A percentile compares a stretch with the other conserved stretches of the same genome.
These are phyloP conservation scores for Tillandsia fasciculata DNA, from an alignment of 176 grass and related monocot species.

Conservation along the genomic window DNA sequence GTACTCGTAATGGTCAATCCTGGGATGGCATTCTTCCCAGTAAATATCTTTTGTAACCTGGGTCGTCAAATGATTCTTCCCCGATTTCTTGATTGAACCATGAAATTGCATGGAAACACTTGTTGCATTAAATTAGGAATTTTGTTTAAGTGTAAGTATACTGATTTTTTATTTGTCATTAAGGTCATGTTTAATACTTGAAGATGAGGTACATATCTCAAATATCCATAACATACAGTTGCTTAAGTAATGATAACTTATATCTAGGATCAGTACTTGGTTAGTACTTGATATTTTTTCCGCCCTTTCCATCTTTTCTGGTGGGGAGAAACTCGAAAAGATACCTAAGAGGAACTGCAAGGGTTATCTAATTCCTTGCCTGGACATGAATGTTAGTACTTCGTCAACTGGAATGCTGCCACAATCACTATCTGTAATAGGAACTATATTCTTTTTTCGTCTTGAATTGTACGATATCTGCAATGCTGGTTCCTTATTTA, in stretches of 20 bases:
- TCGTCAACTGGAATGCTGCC: neutral
- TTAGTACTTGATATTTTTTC: neutral
- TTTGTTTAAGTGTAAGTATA: neutral
- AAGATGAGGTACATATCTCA: constrained; percentile 5
- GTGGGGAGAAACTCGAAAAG: neutral
- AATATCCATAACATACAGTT: neutral
- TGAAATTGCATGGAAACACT: neutral
- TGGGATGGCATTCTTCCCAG: too few relatives aligned
- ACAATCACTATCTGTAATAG: too few relatives aligned
- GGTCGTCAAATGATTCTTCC: too few relatives aligned
- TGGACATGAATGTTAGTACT: neutral
- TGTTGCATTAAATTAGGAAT: neutral
- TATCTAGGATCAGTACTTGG: neutral
- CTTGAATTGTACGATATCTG: neutral
- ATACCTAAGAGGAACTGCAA: too few relatives aligned
- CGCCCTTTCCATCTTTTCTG: neutral
- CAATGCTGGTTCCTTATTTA: neutral
- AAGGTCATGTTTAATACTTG: neutral
- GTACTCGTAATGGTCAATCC: neutral
- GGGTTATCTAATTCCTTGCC: too few relatives aligned
- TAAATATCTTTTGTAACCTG: too few relatives aligned
- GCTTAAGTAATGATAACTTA: too few relatives aligned
- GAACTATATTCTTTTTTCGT: too few relatives aligned
- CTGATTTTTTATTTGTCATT: neutral
- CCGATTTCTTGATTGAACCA: neutral